phyloP scores from a whole-genome alignment of 495 filamentous ascomycete genomes.

The Halenospora varia region DNA sequence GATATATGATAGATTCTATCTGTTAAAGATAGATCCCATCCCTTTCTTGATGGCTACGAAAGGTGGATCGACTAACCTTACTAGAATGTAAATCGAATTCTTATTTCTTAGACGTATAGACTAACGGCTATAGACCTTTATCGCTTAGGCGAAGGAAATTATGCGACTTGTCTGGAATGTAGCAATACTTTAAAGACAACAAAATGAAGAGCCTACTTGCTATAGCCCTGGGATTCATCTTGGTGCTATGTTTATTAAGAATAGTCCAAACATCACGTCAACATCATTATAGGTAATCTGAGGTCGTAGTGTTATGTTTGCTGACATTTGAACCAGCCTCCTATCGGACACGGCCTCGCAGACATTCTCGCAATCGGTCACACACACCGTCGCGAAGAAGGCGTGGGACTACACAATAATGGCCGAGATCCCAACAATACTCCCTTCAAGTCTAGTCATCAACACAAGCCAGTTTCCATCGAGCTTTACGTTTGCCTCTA shows the following conservation, averaged over 20 bases:
- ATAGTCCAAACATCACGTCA: not conserved
- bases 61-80: too few relatives aligned
- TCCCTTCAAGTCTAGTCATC: slow-evolving; percentile 10
- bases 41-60: not conserved
- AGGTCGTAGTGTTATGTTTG: not conserved
- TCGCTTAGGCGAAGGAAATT: not conserved
- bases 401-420: slow-evolving; percentile 7
- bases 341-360: not conserved
- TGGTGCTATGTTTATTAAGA: not conserved
- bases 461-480: slow-evolving; percentile 1
- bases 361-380: not conserved
- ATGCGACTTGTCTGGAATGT: slow-evolving; percentile 8
- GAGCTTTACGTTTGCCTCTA: slow-evolving; percentile 1
- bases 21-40: not conserved
- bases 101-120: not conserved
- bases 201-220: not conserved
- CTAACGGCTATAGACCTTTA: not conserved
- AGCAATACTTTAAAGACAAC: not conserved
- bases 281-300: not conserved
- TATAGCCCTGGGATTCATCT: not conserved
- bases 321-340: slow-evolving; percentile 8
- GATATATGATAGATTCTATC: slow-evolving; percentile 3
- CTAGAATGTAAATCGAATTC: not conserved
- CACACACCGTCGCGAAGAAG: slow-evolving; percentile 8
- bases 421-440: slow-evolving; percentile 5